Base-by-base conservation (phyloP, 2,329 filamentous ascomycete genomes). In the Fusarium pseudograminearum region DNA sequence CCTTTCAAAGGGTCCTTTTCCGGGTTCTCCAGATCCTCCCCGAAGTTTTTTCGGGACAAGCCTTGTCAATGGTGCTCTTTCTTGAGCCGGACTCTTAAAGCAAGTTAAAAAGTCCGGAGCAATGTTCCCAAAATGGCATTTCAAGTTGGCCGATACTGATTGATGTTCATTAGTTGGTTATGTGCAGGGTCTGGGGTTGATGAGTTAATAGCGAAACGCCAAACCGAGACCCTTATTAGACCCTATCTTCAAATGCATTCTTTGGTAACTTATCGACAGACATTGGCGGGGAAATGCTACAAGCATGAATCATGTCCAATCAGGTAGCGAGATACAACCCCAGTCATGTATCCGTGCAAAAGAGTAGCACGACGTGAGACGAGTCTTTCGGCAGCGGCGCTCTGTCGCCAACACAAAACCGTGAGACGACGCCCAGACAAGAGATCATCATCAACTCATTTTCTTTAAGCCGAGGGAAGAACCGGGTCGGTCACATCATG, bases 331-430 rank as follows among this genome's bases (percentile, higher is more conserved):
- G 51, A 42, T 47, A 42, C 45, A 53, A 55, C 45, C 56, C 65
- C 38, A 54, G 56, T 54, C 57, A 57, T 58, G 45, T 40, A 54
- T 42, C 59, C 18, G 44, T 42, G 42, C 41, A 47, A 45, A 48
- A 31, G 53, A 57, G 16, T 55, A 61, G 30, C 41, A 58, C 15
- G 44, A 56, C 20, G 38, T 53, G 53, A 40, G 57, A 36, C 31
- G 33, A 42, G 40, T 53, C 67, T 63, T 65, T 67, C 67, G 65
- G 71, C 71, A 61, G 57, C 59, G 66, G 63, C 69, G 63, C 48
- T 33, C 48, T 33, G 54, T 54, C 56, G 50, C 38, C 31, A 51
- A 48, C 22, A 15, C 42, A 56, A 46, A 31, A 31, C 20, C n/a
- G 28, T 12, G 18, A 54, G 45, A 67, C 36, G 14, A 40, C 65